Evolutionary conservation across 768 basidiomycete genomes (phyloP), one percentile per base, ranked within the genome.

Genomic region (Lactarius deliciosus): DNA sequence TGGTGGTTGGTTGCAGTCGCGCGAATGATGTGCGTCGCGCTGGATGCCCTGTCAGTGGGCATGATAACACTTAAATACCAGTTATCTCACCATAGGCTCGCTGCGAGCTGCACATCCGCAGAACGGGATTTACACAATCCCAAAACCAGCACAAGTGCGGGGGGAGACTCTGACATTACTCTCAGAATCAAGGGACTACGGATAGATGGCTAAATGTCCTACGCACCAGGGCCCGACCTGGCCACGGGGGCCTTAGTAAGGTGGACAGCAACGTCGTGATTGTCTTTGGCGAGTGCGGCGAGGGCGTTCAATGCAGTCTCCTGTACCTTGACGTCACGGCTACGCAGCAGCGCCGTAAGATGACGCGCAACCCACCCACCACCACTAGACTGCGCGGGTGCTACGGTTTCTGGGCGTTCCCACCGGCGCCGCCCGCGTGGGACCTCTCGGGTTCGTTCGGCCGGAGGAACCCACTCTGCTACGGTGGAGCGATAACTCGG

Each of bases 281-380:
- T 90, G 62, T 92, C 90, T 70, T 84, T 85, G 9, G 83, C 81
- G 10, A 94, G 76, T 1, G 89, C 81, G 2, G 86, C 89, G 30
- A 94, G 77, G 0, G 88, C 91, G 36, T 74, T 78, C 4, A 92
- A 74, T 0, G 81, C 84, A 0, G 88, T 86, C 74, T 91, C 90
- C 73, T 90, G 86, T 3, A 84, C 75, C 82, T 90, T 90, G 63
- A 73, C 71, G 72, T 91, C 86, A 59, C 79, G 80, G 57, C 77
- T 80, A 20, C 76, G 75, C 36, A 89, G 73, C 66, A 90, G 74
- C 1, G 75, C 76, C 4, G 81, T 74, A 43, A 91, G 73, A 43
- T 80, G 79, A 55, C 83, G 77, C 2, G 83, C 81, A 9, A 85
- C 83, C 88, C 89, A 90, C 0, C 84, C 83, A 8, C 86, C 85